A percentile compares a stretch with the other conserved stretches of the same genome.
phyloP scores from a whole-genome alignment of 768 basidiomycete genomes.

The Leccinum arenicola region DNA sequence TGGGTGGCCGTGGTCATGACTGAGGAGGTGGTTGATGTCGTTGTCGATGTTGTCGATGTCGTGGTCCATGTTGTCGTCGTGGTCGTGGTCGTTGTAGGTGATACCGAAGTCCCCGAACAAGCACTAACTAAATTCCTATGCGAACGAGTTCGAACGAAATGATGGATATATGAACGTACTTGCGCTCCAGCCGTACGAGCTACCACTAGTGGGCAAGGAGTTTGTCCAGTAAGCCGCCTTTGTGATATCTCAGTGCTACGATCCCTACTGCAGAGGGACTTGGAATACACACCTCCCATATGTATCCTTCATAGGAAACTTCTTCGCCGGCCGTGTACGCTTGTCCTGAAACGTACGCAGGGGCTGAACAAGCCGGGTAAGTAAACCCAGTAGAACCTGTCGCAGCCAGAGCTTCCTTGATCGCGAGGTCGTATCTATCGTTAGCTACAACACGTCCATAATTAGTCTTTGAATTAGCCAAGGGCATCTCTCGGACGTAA shows the following conservation, averaged over 20 bases:
- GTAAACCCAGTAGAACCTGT: constrained; percentile 71
- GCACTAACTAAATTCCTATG: constrained; percentile 18
- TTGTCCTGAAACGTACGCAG: constrained; percentile 47
- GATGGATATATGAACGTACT: constrained; percentile 38
- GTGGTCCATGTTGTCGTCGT: not conserved
- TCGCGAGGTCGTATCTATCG: constrained; percentile 53
- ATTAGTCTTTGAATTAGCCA: constrained; percentile 3
- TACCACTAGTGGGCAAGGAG: constrained; percentile 43
- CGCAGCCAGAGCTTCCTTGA: constrained; percentile 56
- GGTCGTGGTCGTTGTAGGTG: not conserved
- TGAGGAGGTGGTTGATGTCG: constrained; percentile 19
- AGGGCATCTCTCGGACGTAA: constrained; percentile 8
- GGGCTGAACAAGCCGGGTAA: constrained; percentile 57
- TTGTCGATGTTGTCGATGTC: too few species aligned
- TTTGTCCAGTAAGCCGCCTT: constrained; percentile 64
- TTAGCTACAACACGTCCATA: constrained; percentile 40
- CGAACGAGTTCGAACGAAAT: not conserved
- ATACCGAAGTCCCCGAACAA: constrained; percentile 12
- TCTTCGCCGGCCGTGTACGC: constrained; percentile 49
- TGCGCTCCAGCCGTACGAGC: constrained; percentile 60
- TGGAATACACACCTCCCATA: constrained; percentile 51
- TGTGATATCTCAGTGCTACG: not conserved
- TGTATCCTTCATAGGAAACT: constrained; percentile 59
- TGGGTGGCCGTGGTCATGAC: constrained; percentile 7
- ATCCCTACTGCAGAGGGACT: not conserved